Conservation (phyloP, 2,329 filamentous ascomycete species). For the Xylariaceae sp. region DNA sequence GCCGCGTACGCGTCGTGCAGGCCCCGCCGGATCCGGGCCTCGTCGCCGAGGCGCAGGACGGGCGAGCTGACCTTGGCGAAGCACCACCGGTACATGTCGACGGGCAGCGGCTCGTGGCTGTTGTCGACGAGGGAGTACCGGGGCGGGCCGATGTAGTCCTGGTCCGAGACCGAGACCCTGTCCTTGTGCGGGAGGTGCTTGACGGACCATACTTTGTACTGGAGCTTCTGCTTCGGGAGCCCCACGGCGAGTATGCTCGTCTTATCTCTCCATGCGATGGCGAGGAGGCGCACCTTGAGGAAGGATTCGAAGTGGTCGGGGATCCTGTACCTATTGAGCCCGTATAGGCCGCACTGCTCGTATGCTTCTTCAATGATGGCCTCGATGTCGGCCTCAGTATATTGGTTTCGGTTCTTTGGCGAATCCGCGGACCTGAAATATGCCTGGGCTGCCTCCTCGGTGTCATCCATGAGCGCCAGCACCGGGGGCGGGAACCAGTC, state of each 20-base stretch:
- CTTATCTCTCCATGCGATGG: too few species aligned
- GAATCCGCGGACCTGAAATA: too few species aligned
- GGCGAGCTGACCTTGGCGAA: constrained; percentile 8
- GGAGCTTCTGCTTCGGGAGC: constrained; percentile 1
- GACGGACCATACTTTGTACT: constrained; percentile 12
- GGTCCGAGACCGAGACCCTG: not conserved
- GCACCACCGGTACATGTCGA: not conserved
- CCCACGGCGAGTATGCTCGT: too few species aligned
- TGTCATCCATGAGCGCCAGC: too few species aligned
- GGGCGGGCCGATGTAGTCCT: not conserved
- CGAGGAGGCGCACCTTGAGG: too few species aligned
- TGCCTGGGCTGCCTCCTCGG: too few species aligned
- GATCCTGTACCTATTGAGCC: not conserved
- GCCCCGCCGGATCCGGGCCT: not conserved
- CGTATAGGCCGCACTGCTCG: too few species aligned
- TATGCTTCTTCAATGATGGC: too few species aligned
- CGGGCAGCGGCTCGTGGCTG: not conserved
- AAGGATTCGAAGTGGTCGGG: too few species aligned
- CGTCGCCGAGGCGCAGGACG: constrained; percentile 2
- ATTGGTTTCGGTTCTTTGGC: too few species aligned
- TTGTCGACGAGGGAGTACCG: not conserved
- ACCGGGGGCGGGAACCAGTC: too few species aligned
- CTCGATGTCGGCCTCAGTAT: too few species aligned
- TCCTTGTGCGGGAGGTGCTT: not conserved
- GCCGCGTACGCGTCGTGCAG: constrained; percentile 1